phyloP scores from a whole-genome alignment of 2,329 filamentous ascomycete species.

The Colletotrichum tropicicola region DNA sequence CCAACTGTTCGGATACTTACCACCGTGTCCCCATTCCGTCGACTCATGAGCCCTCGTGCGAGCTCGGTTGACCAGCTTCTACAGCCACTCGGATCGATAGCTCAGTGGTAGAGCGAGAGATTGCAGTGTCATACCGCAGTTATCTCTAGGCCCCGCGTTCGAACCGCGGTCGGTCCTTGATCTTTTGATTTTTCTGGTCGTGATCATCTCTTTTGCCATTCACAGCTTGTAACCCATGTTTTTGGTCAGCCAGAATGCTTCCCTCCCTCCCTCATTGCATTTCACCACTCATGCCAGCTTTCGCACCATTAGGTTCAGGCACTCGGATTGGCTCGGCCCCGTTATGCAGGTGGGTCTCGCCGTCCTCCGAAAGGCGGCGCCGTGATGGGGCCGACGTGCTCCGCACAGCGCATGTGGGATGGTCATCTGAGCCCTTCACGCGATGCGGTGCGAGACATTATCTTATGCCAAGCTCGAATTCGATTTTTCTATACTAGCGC shows the following conservation, averaged over 20 bases:
- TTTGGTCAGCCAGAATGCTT: background rate
- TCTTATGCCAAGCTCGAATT: background rate
- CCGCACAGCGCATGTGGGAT: background rate
- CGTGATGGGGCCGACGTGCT: constrained; percentile 14
- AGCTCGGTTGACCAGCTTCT: fast-evolving
- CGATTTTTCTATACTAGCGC: background rate
- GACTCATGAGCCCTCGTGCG: background rate
- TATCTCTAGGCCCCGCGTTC: constrained; percentile 32
- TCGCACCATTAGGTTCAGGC: background rate
- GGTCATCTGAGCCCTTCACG: background rate
- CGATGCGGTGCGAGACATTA: background rate
- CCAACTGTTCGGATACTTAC: background rate
- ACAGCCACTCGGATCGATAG: constrained; percentile 26
- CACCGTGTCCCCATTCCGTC: background rate
- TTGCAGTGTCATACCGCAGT: constrained; percentile 7
- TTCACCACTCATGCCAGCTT: background rate
- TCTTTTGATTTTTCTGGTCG: background rate
- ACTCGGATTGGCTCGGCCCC: background rate
- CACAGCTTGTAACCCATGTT: background rate
- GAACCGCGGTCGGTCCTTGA: constrained; percentile 30
- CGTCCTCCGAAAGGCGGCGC: constrained; percentile 2
- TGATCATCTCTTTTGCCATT: background rate
- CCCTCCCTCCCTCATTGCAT: background rate
- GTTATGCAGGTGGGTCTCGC: background rate
- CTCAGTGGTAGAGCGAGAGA: constrained; percentile 32